Base-by-base conservation (phyloP, 441 rosid genomes). In the Corymbia calophylla region DNA sequence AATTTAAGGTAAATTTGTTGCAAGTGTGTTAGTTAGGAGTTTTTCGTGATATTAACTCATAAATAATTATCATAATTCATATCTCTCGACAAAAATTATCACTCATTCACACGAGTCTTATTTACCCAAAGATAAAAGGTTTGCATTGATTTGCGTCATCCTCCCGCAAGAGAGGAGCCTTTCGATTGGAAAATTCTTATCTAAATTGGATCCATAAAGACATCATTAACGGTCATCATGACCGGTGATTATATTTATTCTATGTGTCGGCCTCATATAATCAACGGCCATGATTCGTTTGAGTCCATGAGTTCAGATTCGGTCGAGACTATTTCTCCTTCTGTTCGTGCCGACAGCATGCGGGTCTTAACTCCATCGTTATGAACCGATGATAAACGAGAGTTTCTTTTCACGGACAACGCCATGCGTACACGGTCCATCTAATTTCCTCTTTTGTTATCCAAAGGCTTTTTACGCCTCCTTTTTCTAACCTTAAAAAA, bases 201-300 rank as follows among this genome's bases (percentile, higher is more conserved):
- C 6, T 66, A 4, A 9, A 66, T 10, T 5, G 1, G 1, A 15
- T 15, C 35, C 21, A 25, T 58, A 23, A 5, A 58, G 25, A 58
- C 14, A 25, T 12, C 9, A 15, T 64, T 2, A n/a, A 35, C 1
- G 1, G 21, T 15, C 21, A 2, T n/a, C 0, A 0, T 4, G 5
- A 64, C 9, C 1, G 0, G 19, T n/a, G 18, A 64, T n/a, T 16
- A 6, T 15, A 15, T 3, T 5, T 19, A n/a, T 6, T 66, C 18
- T 39, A 66, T 2, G 39, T 17, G 39, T 4, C 5, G 3, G 21
- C 31, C 10, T 31, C 39, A 1, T 31, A 5, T 66, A 31, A 31
- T 8, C 39, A 16, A 66, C 0, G 73, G 21, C 39, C 8, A 21
- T 10, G 6, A 31, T 31, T 15, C 32, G 5, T 16, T 31, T n/a